Evolutionary conservation across 805 yeast genomes (phyloP).

Genomic region (Spathaspora gorwiae): DNA sequence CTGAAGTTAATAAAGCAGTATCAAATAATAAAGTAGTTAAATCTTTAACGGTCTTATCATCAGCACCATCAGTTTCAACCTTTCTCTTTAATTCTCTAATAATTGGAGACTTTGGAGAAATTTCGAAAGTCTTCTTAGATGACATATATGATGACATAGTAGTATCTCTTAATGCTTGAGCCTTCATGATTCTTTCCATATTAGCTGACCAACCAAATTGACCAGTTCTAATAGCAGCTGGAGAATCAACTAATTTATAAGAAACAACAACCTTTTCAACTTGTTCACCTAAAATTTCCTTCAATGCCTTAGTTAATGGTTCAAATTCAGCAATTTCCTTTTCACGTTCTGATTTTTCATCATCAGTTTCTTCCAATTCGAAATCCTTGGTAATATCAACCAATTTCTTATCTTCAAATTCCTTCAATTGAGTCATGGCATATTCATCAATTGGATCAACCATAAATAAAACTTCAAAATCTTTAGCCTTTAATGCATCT

Average conservation of each 20-base stretch:
- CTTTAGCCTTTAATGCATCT: constrained; percentile 97
- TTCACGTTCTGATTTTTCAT: constrained; percentile 94
- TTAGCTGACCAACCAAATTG: constrained; percentile 99
- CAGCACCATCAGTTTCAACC: constrained; percentile 96
- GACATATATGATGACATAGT: constrained; percentile 99
- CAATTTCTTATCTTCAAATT: constrained; percentile 97
- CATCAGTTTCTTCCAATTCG: constrained; percentile 97
- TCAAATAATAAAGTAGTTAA: constrained; percentile 93
- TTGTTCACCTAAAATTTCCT: constrained; percentile 96
- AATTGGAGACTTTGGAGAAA: constrained; percentile 93
- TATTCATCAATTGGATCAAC: constrained; percentile 99
- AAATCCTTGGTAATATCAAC: constrained; percentile 99
- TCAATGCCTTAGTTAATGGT: constrained; percentile 90
- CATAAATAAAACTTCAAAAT: constrained; percentile 95
- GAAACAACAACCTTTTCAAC: constrained; percentile 99
- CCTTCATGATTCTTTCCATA: constrained; percentile 99
- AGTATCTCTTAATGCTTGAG: constrained; percentile 98
- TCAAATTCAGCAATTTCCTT: constrained; percentile 88
- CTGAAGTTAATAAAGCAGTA: constrained; percentile 97
- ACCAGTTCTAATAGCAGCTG: constrained; percentile 99
- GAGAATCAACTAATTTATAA: constrained; percentile 94
- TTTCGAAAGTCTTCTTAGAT: constrained; percentile 98
- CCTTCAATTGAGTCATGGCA: constrained; percentile 98
- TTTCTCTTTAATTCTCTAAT: constrained; percentile 93
- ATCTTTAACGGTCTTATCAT: constrained; percentile 97